Evolutionary conservation across 2,329 filamentous ascomycete species (phyloP), one percentile per base, ranked within the genome.

Genomic region (Emergomyces pasteurianus): DNA sequence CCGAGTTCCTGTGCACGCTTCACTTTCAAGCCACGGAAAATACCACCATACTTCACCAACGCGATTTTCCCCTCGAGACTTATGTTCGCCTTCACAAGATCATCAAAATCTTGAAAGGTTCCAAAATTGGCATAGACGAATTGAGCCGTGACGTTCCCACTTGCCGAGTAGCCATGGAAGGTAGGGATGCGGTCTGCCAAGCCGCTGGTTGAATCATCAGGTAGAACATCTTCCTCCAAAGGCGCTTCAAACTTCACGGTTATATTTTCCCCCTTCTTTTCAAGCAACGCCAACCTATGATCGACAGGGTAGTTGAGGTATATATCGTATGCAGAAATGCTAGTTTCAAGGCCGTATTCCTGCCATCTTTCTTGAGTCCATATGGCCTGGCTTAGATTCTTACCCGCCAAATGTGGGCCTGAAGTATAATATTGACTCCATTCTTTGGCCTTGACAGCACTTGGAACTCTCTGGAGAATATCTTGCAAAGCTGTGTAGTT

Each of bases 91-190:
- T 84, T 81, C 50, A 87, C 70, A 16, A 97, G 80, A 65, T 95
- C 90, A 67, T 94, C 87, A 65, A 86, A 97, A 71, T 97, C 92
- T 65, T 82, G 77, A 70, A 86, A 95, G 0, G 89, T 94, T 58
- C 92, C 92, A 69, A 94, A 95, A 74, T 96, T 96, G 71, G 89
- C 90, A 69, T 87, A 97, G 38, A 96, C 89, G 65, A 89, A 94
- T 16, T 85, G 83, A 2, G 85, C 90, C 0, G 92, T 96, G 55
- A 95, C 92, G 72, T 97, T 95, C 34, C 92, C 92, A 63, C 81
- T 92, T 4, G 91, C 91, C 3, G 90, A 95, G 74, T 96, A 97
- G 59, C 92, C 94, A 70, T 97, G 92, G 77, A 97, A 97, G 0
- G 88, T 92, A 0, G 92, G 91, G 28, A 97, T 82, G 36, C 90